A percentile compares a stretch with the other conserved stretches of the same genome.
Evolutionary conservation across 108 stramenopile genomes (phyloP).

Genomic region (Nitzschia sp.): DNA sequence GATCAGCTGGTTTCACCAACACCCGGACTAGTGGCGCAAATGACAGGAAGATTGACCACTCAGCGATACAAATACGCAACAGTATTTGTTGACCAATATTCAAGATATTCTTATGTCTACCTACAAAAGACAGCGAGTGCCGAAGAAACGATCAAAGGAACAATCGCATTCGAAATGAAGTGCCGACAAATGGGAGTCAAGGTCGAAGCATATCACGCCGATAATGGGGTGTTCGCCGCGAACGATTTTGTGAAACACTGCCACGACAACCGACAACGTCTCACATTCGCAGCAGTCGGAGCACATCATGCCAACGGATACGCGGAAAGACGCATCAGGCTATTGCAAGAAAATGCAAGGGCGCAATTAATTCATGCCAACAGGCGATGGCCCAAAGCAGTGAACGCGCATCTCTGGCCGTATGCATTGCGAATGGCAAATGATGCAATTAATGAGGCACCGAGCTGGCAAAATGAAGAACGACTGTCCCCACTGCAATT

Average conservation of each 20-base stretch:
- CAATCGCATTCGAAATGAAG: slow-evolving; percentile 38
- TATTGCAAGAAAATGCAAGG: slow-evolving; percentile 43
- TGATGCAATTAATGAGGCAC: slow-evolving; percentile 23
- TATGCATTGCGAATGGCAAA: slow-evolving; percentile 43
- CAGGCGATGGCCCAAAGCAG: slow-evolving; percentile 29
- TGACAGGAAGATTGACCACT: slow-evolving; percentile 32
- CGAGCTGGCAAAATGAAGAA: slow-evolving; percentile 3
- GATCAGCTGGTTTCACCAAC: slow-evolving; percentile 47
- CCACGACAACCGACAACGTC: slow-evolving; percentile 20
- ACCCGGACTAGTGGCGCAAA: slow-evolving; percentile 49
- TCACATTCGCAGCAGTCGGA: slow-evolving; percentile 50
- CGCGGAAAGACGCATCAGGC: slow-evolving; percentile 40
- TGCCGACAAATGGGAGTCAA: slow-evolving; percentile 1
- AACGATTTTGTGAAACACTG: slow-evolving; percentile 22
- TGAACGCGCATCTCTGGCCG: slow-evolving; percentile 43
- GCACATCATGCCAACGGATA: slow-evolving; percentile 59
- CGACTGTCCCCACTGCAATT: slow-evolving; percentile 15
- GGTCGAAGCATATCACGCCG: slow-evolving; percentile 50
- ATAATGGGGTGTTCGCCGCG: slow-evolving; percentile 56
- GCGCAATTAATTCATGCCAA: slow-evolving; percentile 51
- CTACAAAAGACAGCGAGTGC: slow-evolving; percentile 31
- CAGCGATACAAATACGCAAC: slow-evolving; percentile 37
- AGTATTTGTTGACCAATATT: slow-evolving; percentile 41
- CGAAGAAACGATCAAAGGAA: slow-evolving; percentile 41
- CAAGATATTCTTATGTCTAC: slow-evolving; percentile 29